Evolutionary conservation across 352 stramenopile species (phyloP).

Genomic region (Elongisporangium undulatum): DNA sequence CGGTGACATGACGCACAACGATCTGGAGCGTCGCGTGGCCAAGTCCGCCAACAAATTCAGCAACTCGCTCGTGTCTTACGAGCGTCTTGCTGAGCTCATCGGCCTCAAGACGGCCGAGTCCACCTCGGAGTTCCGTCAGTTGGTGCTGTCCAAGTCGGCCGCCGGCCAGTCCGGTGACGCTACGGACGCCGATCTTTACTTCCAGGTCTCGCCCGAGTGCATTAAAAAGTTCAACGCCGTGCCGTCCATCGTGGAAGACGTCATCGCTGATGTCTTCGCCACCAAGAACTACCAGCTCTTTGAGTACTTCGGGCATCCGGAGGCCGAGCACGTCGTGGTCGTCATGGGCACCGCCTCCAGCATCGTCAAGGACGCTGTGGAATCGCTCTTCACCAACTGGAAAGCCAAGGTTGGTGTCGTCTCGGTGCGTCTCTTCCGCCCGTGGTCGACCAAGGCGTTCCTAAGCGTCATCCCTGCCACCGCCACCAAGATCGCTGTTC

Average conservation of each 20-base stretch:
- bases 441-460: conserved; percentile 81
- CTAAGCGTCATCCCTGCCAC: conserved; percentile 67
- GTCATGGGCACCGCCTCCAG: conserved; percentile 89
- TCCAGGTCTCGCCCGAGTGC: conserved; percentile 86
- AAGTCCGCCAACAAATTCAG: conserved; percentile 47
- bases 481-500: conserved; percentile 81
- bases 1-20: conserved; percentile 88
- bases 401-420: conserved; percentile 83
- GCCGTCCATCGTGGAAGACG: conserved; percentile 62
- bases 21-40: conserved; percentile 49
- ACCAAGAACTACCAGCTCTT: conserved; percentile 88
- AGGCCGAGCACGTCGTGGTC: conserved; percentile 86
- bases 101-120: conserved; percentile 41
- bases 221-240: conserved; percentile 80
- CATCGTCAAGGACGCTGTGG: conserved; percentile 86
- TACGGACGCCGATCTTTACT: conserved; percentile 87
- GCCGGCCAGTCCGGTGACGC: conserved; percentile 39
- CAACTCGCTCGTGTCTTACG: conserved; percentile 62
- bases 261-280: conserved; percentile 74
- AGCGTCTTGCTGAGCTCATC: conserved; percentile 64
- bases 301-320: conserved; percentile 86
- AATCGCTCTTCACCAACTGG: conserved; percentile 83
- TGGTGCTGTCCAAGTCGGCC: conserved; percentile 51
- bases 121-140: conserved; percentile 52
- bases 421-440: conserved; percentile 88